These are phyloP conservation scores for Hevea brasiliensis DNA, from an alignment of 345 rosid species.

Conservation along the genomic window DNA sequence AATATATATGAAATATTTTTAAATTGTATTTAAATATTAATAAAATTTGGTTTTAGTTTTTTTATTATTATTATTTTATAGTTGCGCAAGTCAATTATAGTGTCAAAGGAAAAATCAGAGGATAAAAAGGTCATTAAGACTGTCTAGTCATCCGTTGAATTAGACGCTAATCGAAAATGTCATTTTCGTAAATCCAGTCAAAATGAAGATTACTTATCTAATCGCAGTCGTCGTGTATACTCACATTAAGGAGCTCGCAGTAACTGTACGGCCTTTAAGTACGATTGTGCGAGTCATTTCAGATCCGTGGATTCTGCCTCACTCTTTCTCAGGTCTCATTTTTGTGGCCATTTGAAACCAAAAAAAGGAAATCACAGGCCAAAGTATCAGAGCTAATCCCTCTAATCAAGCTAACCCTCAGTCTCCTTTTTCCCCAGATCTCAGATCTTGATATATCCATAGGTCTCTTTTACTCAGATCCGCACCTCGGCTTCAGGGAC, in stretches of 20 bases:
- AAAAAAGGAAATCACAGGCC: neutral
- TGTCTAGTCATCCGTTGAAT: neutral
- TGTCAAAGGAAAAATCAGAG: neutral
- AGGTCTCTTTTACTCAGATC: neutral
- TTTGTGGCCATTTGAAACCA: neutral
- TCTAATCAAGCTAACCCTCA: neutral
- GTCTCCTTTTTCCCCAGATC: conserved; percentile 17
- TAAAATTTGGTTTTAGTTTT: too few relatives aligned
- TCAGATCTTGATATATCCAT: neutral
- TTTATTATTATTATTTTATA: too few relatives aligned
- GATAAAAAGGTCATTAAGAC: neutral
- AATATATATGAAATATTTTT: too few relatives aligned
- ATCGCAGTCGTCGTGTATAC: neutral
- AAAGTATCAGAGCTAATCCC: neutral
- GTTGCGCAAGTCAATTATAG: neutral
- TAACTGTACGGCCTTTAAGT: conserved; percentile 22
- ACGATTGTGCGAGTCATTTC: conserved; percentile 22
- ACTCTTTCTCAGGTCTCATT: conserved; percentile 1
- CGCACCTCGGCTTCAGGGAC: conserved; percentile 8
- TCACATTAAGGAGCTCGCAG: neutral
- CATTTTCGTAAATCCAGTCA: conserved; percentile 18
- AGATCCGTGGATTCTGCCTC: conserved; percentile 42
- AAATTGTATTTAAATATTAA: too few relatives aligned
- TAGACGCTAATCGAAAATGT: neutral
- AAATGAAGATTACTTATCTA: conserved; percentile 6